Base-by-base conservation (phyloP, 75 land plant genomes). In the Selaginella tamariscina region DNA sequence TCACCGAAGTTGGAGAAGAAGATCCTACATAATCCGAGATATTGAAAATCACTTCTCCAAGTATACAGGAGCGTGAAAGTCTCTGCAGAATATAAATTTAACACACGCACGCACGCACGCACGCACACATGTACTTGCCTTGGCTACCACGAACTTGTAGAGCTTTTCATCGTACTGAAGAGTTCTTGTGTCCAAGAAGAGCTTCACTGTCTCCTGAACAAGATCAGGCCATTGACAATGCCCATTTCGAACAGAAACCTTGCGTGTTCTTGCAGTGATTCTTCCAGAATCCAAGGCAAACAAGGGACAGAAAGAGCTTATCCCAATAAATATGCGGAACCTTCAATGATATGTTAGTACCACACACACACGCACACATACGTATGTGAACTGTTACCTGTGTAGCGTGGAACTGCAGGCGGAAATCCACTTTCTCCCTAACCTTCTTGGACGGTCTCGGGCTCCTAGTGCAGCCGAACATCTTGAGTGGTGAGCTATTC, bases 201-300 rank as follows among this genome's bases (percentile, higher is more conserved):
- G 65, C 24, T 77, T 83, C 11, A 78, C 71, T 0, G 86, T 79
- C 56, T 82, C 88, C 69, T 59, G 76, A 26, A 88, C 60, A 0
- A 86, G 74, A 28, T 76, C 84, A n/a, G n/a, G n/a, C 94, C 94
- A 86, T 0, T 56, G 54, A 65, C 95, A 93, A 11, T 31, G 27
- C 20, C 88, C 88, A 55, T 86, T 82, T 15, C 71, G 56, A 60
- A 82, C 79, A 18, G 67, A 68, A n/a, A 75, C 84, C 70, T 83
- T 89, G 32, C 81, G 87, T 22, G 85, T 78, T 57, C 74, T 84
- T 27, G 70, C 74, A 15, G 82, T 81, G 32, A 83, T 82, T 70
- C 77, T 83, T n/a, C 88, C 86, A 2, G 65, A 68, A 24, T 82
- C 91, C 33, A 56, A 39, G 8, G 95, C 83, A 59, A n/a, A 93